Conservation (phyloP, 2,329 filamentous ascomycete genomes). For the Neonectria ditissima region DNA sequence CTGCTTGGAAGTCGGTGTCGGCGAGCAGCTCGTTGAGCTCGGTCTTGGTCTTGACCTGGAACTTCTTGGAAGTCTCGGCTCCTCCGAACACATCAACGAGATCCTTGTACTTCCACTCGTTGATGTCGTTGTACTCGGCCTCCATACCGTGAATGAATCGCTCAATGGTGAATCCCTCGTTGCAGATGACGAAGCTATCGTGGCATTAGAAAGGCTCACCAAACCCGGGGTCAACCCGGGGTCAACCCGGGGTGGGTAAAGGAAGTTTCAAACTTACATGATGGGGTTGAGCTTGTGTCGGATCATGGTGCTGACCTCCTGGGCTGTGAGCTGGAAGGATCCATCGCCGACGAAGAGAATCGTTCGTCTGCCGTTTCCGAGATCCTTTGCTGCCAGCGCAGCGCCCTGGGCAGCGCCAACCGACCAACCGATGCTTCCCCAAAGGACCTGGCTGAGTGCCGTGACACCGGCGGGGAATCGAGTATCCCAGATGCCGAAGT, state of each 20-base stretch:
- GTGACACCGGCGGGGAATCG: conserved; percentile 82
- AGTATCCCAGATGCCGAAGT: conserved; percentile 90
- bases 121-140: conserved; percentile 83
- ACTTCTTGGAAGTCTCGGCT: conserved; percentile 69
- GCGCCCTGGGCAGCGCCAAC: conserved; percentile 72
- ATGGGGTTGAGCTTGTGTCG: conserved; percentile 79
- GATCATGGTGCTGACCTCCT: conserved; percentile 88
- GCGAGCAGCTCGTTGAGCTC: conserved; percentile 75
- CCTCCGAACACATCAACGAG: conserved; percentile 77
- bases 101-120: conserved; percentile 78
- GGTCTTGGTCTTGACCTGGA: conserved; percentile 75
- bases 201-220: conserved; percentile 36
- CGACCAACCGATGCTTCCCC: conserved; percentile 75
- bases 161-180: conserved; percentile 91
- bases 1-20: conserved; percentile 72
- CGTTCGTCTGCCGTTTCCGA: conserved; percentile 69
- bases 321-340: conserved; percentile 84
- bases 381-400: conserved; percentile 79
- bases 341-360: conserved; percentile 93
- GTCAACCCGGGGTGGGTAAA: not conserved
- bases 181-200: conserved; percentile 81
- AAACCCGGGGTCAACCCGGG: not conserved
- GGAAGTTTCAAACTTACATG: conserved; percentile 65
- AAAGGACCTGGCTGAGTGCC: conserved; percentile 81
- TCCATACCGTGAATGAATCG: conserved; percentile 88